Evolutionary conservation across 345 rosid species (phyloP).

Genomic region (Tarenaya hassleriana): DNA sequence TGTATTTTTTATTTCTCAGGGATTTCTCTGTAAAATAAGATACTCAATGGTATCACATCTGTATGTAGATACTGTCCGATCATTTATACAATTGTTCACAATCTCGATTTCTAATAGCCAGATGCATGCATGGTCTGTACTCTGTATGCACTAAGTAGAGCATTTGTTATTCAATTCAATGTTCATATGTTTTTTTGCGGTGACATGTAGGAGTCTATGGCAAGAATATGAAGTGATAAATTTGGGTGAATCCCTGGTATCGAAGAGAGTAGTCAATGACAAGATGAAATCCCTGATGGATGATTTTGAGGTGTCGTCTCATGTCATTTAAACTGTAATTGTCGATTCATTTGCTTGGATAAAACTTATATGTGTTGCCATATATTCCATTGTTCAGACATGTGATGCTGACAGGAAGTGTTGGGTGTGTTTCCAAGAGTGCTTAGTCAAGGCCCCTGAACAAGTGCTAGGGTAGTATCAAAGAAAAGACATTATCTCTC

Average conservation of each 20-base stretch:
- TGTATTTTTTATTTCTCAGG: constrained; percentile 3
- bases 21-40: not conserved
- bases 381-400: constrained; percentile 23
- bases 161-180: constrained; percentile 1
- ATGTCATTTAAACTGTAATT: not conserved
- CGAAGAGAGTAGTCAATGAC: constrained; percentile 34
- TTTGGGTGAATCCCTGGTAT: constrained; percentile 56
- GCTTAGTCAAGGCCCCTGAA: constrained; percentile 61
- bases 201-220: constrained; percentile 70
- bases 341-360: not conserved
- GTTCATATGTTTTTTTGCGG: constrained; percentile 33
- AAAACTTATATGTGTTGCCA: not conserved
- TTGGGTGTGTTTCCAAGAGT: constrained; percentile 61
- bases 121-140: not conserved
- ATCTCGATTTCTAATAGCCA: no score
- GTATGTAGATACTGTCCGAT: no score
- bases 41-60: no score
- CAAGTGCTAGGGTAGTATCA: constrained; percentile 72
- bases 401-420: constrained; percentile 57
- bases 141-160: not conserved
- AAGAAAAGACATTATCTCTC: no score
- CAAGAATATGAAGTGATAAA: constrained; percentile 61
- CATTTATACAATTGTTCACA: no score
- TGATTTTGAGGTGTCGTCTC: constrained; percentile 51
- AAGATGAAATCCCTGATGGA: constrained; percentile 43